Evolutionary conservation across 768 basidiomycete genomes (phyloP).

Genomic region (Hygrocybe punicea): DNA sequence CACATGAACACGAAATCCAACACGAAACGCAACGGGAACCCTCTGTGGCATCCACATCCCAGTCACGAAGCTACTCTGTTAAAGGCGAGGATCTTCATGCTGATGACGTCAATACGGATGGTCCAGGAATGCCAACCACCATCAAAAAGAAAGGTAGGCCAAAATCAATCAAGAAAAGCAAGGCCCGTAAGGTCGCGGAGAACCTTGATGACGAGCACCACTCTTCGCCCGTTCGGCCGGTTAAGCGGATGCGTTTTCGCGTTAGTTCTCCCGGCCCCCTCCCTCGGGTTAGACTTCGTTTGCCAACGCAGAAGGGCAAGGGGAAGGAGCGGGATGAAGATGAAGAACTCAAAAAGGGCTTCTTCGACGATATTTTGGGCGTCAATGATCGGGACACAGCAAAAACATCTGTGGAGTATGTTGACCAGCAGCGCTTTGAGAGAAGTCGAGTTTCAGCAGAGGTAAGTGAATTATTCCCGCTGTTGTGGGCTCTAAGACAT

Average conservation of each 20-base stretch:
- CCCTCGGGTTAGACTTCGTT: slow-evolving; percentile 50
- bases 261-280: slow-evolving; percentile 38
- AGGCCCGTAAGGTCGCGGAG: slow-evolving; percentile 19
- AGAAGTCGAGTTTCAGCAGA: slow-evolving; percentile 69
- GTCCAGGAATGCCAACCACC: slow-evolving; percentile 10
- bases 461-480: slow-evolving; percentile 41
- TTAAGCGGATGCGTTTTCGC: slow-evolving; percentile 50
- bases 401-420: slow-evolving; percentile 57
- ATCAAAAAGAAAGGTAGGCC: slow-evolving; percentile 16
- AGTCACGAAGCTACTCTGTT: slow-evolving; percentile 8
- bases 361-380: slow-evolving; percentile 82
- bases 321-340: slow-evolving; percentile 70
- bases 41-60: slow-evolving; percentile 46
- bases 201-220: slow-evolving; percentile 22
- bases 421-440: slow-evolving; percentile 72
- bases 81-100: too few relatives aligned
- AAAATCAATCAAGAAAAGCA: slow-evolving; percentile 26
- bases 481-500: background rate
- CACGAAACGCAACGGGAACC: slow-evolving; percentile 26
- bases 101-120: too few relatives aligned
- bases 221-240: slow-evolving; percentile 28
- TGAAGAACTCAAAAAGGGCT: slow-evolving; percentile 43
- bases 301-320: slow-evolving; percentile 58
- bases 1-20: background rate
- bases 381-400: slow-evolving; percentile 67